A percentile compares a stretch with the other conserved stretches of the same genome.
Evolutionary conservation across 1,284 basidiomycete species (phyloP).

Genomic region (Malassezia sp.): DNA sequence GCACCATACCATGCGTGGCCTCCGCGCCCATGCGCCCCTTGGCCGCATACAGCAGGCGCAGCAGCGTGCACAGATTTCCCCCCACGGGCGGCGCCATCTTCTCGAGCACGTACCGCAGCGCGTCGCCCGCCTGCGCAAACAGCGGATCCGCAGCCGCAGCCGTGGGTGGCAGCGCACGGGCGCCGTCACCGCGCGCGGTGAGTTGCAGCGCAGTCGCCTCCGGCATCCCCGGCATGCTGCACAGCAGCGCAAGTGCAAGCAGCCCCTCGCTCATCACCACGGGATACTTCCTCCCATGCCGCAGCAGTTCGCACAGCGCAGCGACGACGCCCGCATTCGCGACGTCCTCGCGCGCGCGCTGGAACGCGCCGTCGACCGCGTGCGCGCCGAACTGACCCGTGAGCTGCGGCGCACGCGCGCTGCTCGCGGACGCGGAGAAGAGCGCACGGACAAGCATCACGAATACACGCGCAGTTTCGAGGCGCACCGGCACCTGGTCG

Average conservation of each 20-base stretch:
- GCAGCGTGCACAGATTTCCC: slow-evolving; percentile 4
- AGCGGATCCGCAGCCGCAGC: background rate
- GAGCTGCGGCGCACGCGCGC: background rate
- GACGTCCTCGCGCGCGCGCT: background rate
- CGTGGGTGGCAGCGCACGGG: too few relatives aligned
- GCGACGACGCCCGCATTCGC: slow-evolving; percentile 15
- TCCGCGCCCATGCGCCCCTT: too few relatives aligned
- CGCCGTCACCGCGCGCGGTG: background rate
- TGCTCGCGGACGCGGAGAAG: slow-evolving; percentile 17
- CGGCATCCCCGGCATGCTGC: background rate
- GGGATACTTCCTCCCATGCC: slow-evolving; percentile 65
- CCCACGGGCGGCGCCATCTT: slow-evolving; percentile 4
- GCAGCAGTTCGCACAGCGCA: slow-evolving; percentile 62
- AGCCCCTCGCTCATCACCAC: slow-evolving; percentile 80
- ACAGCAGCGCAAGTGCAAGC: slow-evolving; percentile 66
- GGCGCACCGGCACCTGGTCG: slow-evolving; percentile 68
- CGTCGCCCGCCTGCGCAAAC: background rate
- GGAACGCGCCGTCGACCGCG: too few relatives aligned
- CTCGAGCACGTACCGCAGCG: background rate
- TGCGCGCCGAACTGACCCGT: too few relatives aligned
- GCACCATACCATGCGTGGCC: too few relatives aligned
- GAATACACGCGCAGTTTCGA: slow-evolving; percentile 76
- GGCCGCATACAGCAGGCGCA: background rate
- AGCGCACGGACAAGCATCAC: slow-evolving; percentile 59
- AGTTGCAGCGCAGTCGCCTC: background rate